Evolutionary conservation across 331 rosid genomes (phyloP), one percentile per base, ranked within the genome.

Genomic region (Quercus phellos): DNA sequence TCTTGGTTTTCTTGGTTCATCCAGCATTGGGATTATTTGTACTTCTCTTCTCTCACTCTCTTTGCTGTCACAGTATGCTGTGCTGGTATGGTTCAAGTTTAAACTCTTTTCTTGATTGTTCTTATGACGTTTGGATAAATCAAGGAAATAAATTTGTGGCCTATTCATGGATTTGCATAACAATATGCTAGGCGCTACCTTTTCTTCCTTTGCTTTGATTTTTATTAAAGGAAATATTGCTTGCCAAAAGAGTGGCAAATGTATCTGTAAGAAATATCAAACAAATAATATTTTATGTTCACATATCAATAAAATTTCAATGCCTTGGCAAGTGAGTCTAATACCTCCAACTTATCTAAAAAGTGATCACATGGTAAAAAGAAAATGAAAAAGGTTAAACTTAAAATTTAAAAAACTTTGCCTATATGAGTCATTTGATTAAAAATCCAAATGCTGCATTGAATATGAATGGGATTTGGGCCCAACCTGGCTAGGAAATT

Each of bases 51-150:
- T 87, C 87, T 79, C 94, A 95, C 84, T 90, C 96, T 87, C 70
- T 88, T 78, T 76, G 90, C 89, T 95, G 99, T 77, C 99, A 95
- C 86, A 87, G 67, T 67, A 97, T 96, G 64, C 89, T 95, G 74
- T 87, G 92, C 90, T 91, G 99, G 99, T 95, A 90, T 77, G 66
- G 27, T 70, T 74, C 55, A 68, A 13, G 55, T 42, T 78, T 19
- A 53, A 13, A 60, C 21, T 64, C 66, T 51, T 6, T 73, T 55
- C 46, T 3, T 29, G 4, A 6, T 59, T 54, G 53, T 51, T 72
- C 5, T 26, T 53, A 5, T 51, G 4, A 38, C 63, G 30, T 61
- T 30, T 16, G 32, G 50, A 50, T 68, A 53, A 63, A 27, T 34
- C 38, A 64, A 17, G 18, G 51, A 66, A 66, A 66, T 66, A 66